Percentiles rank a stretch among this genome's conserved stretches.
Evolutionary conservation across 2,329 filamentous ascomycete genomes (phyloP).

Genomic region (Tolypocladium ovalisporum): DNA sequence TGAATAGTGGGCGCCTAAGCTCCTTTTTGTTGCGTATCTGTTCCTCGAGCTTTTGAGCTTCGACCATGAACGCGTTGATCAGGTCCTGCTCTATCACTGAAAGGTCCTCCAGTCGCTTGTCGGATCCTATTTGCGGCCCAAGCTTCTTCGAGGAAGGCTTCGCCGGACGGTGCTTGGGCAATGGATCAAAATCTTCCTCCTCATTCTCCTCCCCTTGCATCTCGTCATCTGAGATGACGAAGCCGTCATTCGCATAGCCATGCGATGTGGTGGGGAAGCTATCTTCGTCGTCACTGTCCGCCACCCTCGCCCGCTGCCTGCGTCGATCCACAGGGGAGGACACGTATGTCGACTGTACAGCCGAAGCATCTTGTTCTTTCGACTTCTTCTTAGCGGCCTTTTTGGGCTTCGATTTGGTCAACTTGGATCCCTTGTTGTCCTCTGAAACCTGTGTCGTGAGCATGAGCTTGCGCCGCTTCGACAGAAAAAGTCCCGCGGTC

Average conservation of each 20-base stretch:
- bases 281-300: slow-evolving; percentile 22
- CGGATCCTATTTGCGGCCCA: slow-evolving; percentile 48
- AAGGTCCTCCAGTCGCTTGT: slow-evolving; percentile 42
- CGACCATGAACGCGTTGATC: slow-evolving; percentile 52
- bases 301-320: slow-evolving; percentile 12
- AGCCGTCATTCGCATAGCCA: slow-evolving; percentile 38
- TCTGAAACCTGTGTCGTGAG: slow-evolving; percentile 28
- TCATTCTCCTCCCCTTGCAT: slow-evolving; percentile 22
- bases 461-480: slow-evolving; percentile 33
- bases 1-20: slow-evolving; percentile 52
- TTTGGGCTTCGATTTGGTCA: slow-evolving; percentile 18
- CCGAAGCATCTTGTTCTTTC: slow-evolving; percentile 25
- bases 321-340: slow-evolving; percentile 39
- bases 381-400: slow-evolving; percentile 25
- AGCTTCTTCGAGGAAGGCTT: slow-evolving; percentile 15
- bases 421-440: slow-evolving; percentile 16
- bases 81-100: slow-evolving; percentile 50
- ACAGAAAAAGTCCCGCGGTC: slow-evolving; percentile 30
- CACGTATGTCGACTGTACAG: slow-evolving; percentile 34
- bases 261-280: slow-evolving; percentile 29
- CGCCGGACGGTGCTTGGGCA: slow-evolving; percentile 25
- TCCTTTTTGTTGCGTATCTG: slow-evolving; percentile 48
- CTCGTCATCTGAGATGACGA: slow-evolving; percentile 33
- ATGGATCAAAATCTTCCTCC: slow-evolving; percentile 36
- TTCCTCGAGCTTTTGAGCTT: slow-evolving; percentile 50